phyloP scores from a whole-genome alignment of 75 land plant species.

The Sequoia sempervirens region DNA sequence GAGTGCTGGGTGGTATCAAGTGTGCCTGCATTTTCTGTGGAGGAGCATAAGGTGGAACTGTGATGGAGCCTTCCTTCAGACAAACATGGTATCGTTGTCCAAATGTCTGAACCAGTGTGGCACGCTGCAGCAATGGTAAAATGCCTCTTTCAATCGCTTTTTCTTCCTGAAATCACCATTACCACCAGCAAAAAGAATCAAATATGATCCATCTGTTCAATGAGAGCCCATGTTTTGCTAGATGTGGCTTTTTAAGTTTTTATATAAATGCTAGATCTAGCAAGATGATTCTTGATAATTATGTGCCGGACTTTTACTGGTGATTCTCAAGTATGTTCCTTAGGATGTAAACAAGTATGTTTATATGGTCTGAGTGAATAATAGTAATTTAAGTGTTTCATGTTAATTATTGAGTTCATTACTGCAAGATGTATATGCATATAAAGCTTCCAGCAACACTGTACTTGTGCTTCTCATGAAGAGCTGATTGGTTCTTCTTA shows the following conservation, averaged over 20 bases:
- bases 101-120: constrained; percentile 90
- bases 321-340: not conserved
- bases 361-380: not conserved
- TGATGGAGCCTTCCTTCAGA: constrained; percentile 79
- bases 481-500: not conserved
- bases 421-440: not conserved
- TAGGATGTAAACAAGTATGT: not conserved
- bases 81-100: constrained; percentile 86
- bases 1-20: constrained; percentile 68
- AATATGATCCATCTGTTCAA: not conserved
- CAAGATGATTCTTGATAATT: not conserved
- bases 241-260: no score
- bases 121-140: constrained; percentile 61
- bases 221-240: not conserved
- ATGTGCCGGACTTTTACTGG: not conserved
- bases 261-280: not conserved
- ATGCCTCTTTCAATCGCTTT: constrained; percentile 83
- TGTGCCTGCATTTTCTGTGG: constrained; percentile 84
- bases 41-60: constrained; percentile 84
- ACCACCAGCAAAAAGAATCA: constrained; percentile 5
- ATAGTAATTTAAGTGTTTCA: not conserved
- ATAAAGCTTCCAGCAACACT: not conserved
- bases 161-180: constrained; percentile 58
- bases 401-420: not conserved
- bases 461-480: not conserved